Base-by-base conservation (phyloP, 1,284 basidiomycete species). In the Amylostereum chailletii region DNA sequence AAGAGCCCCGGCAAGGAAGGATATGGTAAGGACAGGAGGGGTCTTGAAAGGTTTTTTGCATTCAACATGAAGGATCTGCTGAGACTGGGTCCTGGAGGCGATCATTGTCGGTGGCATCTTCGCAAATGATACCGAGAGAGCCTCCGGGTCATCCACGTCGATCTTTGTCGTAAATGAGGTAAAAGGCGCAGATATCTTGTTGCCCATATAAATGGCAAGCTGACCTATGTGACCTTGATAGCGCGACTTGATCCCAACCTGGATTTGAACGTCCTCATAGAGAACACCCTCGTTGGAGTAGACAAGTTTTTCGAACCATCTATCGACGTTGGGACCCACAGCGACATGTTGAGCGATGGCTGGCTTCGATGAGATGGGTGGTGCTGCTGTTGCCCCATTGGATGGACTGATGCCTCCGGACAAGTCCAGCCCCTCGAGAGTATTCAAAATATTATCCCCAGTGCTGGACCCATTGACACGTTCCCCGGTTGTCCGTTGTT, bases 221-320 rank as follows among this genome's bases (percentile, higher is more conserved):
- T 95, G 90, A 10, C 95, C 95, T 36, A 92, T 77, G 58, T 93
- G 84, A 9, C 88, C 89, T 65, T 97, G 94, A 64, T 91, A 99
- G 60, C 94, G 86, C 43, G 93, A 92, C 70, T 99, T 99, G 72
- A 99, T 69, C 31, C 95, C 96, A 54, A 99, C 84, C 65, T 98
- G 95, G 34, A 99, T 79, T 66, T 95, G 90, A 10, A 89, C 81
- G 61, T 99, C 96, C 65, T 99, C 96, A 67, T 91, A 99, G 11
- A 99, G 76, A 29, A 99, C 84, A 43, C 96, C 96, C 56, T 99
- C 95, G 27, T 77, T 67, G 34, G 71, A 75, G 65, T 86, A 92
- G 2, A 79, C 83, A 33, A 98, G 75, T 55, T 93, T 90, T 56
- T 91, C 85, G 60, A 91, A 90, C 90, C 91, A 94, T 59, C 88